Base-by-base conservation (phyloP, 2,329 filamentous ascomycete genomes). In the Aspergillus sp. region DNA sequence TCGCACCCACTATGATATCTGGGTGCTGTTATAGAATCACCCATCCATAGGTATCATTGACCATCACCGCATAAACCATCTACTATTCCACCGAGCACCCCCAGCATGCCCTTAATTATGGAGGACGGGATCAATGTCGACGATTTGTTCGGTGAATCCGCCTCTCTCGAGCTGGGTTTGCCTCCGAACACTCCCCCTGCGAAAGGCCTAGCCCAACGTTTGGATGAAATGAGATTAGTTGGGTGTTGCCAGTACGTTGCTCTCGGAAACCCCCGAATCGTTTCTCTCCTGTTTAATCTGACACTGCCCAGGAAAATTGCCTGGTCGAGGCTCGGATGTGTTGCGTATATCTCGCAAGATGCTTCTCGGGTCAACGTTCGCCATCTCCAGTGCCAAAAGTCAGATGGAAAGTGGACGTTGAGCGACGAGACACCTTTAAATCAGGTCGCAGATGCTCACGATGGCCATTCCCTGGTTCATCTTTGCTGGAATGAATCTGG, bases 241-340 rank as follows among this genome's bases (percentile, higher is more conserved):
- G 91, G 91, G 15, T 95, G 90, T 72, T 91, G 88, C 80, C 89
- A 92, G 91, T 95, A 85, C 77, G 87, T 82, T 45, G 39, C 15
- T 56, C 15, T 14, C 6, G 3, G 12, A n/a, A 8, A 21, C 27
- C 11, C 27, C 17, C 12, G 9, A 35, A 8, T 27, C 14, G 9
- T 51, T 14, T 8, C 9, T 12, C 11, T 6, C 14, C 3, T 17
- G 27, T 15, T 33, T 50, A 47, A 19, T 47, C 62, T 72, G 51
- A 74, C 70, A 60, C 65, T 56, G 21, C 5, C 45, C 65, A 96
- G 92, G 71, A 86, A 86, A 63, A 84, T 97, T 54, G 87, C 90
- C 31, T 98, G 93, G 93, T 96, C 93, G 11, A 92, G 88, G 67
- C 84, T 87, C 60, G 93, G 93, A 44, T 91, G 88, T 59, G 90